phyloP scores from a whole-genome alignment of 2,329 filamentous ascomycete species.

The Colletotrichum australisinense region DNA sequence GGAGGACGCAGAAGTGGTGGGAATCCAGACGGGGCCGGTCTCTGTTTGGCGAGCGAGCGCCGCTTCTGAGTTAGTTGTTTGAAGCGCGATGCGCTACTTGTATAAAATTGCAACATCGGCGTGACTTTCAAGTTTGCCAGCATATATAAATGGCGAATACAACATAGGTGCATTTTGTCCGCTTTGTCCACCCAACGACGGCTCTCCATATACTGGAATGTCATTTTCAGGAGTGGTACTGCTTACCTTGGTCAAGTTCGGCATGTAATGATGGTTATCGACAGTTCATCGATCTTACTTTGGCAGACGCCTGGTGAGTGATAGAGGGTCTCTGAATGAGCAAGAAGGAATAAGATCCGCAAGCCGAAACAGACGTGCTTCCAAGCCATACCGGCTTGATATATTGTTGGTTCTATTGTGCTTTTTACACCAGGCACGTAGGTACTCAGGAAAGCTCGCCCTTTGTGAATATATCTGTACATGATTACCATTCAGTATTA shows the following conservation, averaged over 20 bases:
- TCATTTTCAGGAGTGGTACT: too few relatives aligned
- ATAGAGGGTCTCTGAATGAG: too few relatives aligned
- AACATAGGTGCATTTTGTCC: neutral
- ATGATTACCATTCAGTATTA: too few relatives aligned
- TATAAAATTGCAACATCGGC: neutral
- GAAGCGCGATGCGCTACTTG: neutral
- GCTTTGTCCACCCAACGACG: neutral
- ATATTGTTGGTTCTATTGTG: too few relatives aligned
- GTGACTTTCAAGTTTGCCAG: too few relatives aligned
- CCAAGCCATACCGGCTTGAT: too few relatives aligned
- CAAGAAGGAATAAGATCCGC: too few relatives aligned
- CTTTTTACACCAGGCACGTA: too few relatives aligned
- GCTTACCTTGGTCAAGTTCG: neutral
- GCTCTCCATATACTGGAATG: neutral
- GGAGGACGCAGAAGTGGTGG: constrained; percentile 53
- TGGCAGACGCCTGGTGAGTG: too few relatives aligned
- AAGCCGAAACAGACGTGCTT: too few relatives aligned
- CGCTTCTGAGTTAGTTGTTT: constrained; percentile 40
- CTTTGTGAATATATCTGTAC: too few relatives aligned
- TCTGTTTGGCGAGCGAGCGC: constrained; percentile 43
- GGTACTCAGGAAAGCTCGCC: too few relatives aligned
- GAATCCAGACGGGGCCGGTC: constrained; percentile 39
- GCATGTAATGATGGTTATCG: neutral
- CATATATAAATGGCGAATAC: neutral
- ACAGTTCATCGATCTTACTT: neutral